Conservation (phyloP, 495 filamentous ascomycete species). For the Penicillium canescens region DNA sequence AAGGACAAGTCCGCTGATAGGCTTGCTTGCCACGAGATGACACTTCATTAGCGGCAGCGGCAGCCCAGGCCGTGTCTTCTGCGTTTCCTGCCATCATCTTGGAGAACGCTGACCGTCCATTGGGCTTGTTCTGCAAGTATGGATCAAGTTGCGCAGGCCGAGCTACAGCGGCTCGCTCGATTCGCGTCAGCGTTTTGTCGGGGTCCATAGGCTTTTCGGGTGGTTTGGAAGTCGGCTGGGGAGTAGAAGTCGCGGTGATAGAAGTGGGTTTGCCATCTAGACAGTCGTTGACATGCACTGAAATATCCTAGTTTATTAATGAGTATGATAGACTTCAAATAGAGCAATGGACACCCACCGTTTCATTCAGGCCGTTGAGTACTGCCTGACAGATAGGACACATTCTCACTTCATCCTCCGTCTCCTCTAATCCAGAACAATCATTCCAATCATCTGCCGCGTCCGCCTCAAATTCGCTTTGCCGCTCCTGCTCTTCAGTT, state of each 20-base stretch:
- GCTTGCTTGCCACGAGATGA: conserved; percentile 84
- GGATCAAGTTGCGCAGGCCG: conserved; percentile 78
- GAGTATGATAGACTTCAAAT: conserved; percentile 3
- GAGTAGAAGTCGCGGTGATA: conserved; percentile 37
- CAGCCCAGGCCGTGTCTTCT: conserved; percentile 87
- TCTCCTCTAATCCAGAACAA: conserved; percentile 35
- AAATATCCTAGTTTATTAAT: conserved; percentile 45
- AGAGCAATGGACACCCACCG: conserved; percentile 36
- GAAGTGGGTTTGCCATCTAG: conserved; percentile 72
- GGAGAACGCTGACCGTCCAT: conserved; percentile 70
- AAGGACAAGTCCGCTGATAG: conserved; percentile 88
- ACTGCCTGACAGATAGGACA: conserved; percentile 78
- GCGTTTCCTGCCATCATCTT: conserved; percentile 90
- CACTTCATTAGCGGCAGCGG: conserved; percentile 76
- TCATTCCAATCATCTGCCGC: conserved; percentile 22
- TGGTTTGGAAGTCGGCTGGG: conserved; percentile 12
- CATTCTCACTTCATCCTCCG: conserved; percentile 29
- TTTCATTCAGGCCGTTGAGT: conserved; percentile 58
- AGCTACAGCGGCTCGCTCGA: conserved; percentile 66
- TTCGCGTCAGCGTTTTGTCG: conserved; percentile 47
- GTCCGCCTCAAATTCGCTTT: conserved; percentile 13
- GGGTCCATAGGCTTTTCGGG: neutral
- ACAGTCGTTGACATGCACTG: conserved; percentile 86
- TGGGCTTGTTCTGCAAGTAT: conserved; percentile 50
- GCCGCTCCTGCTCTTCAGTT: conserved; percentile 26